Evolutionary conservation across 805 yeast genomes (phyloP).

Genomic region (Deakozyma indianensis): DNA sequence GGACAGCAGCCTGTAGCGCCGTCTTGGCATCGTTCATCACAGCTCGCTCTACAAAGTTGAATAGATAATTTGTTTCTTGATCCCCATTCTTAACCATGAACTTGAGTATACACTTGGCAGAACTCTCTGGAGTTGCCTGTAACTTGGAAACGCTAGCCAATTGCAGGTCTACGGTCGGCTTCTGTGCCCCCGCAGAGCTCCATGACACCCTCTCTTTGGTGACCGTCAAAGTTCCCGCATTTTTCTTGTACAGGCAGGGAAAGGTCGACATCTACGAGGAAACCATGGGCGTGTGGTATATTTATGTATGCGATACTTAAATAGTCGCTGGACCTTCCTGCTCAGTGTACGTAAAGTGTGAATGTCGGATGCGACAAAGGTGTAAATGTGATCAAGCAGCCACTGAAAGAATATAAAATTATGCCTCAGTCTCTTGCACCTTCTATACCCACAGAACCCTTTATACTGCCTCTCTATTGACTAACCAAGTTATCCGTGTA

Average conservation of each 20-base stretch:
- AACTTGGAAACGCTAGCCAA: background rate
- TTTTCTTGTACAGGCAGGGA: background rate
- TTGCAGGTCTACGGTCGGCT: background rate
- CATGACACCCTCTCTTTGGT: background rate
- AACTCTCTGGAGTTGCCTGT: background rate
- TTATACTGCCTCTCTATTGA: no score
- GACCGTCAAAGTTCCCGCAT: background rate
- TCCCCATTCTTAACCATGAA: background rate
- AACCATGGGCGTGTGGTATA: no score
- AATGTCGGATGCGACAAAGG: no score
- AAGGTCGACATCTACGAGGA: background rate
- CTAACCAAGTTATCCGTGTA: no score
- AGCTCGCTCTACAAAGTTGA: conserved; percentile 1
- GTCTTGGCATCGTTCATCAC: background rate
- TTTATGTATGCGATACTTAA: no score
- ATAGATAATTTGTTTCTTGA: background rate
- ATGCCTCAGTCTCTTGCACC: no score
- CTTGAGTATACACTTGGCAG: background rate
- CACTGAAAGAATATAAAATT: no score
- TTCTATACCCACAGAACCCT: no score
- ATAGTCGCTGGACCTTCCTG: no score
- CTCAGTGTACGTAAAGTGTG: no score
- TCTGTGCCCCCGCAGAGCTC: background rate
- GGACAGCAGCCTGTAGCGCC: background rate
- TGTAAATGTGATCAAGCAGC: no score